phyloP scores from a whole-genome alignment of 2,329 filamentous ascomycete species.

The Pseudocercospora fijiensis region DNA sequence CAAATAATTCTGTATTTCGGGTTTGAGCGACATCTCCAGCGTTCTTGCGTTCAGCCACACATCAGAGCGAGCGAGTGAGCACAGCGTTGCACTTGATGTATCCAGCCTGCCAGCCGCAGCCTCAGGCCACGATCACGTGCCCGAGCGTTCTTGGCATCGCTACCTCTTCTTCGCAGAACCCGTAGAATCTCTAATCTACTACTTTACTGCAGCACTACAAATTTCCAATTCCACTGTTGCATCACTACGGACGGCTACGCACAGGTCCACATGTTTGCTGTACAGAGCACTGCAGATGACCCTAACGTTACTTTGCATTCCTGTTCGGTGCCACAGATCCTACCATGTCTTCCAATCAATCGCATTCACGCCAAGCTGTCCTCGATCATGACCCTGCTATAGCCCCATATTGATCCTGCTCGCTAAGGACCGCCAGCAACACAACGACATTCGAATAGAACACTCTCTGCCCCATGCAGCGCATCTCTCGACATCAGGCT shows the following conservation, averaged over 20 bases:
- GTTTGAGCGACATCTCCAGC: not conserved
- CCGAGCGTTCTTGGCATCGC: too few relatives aligned
- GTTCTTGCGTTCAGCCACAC: not conserved
- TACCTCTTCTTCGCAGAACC: too few relatives aligned
- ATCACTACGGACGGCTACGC: not conserved
- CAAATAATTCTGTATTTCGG: not conserved
- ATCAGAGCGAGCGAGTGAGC: not conserved
- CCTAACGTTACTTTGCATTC: not conserved
- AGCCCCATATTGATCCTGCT: not conserved
- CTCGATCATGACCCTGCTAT: not conserved
- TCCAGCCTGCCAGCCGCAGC: too few relatives aligned
- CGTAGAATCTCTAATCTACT: too few relatives aligned
- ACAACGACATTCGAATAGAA: too few relatives aligned
- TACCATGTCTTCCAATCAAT: not conserved
- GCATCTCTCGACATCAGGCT: too few relatives aligned
- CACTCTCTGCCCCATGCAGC: too few relatives aligned
- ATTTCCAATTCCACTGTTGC: not conserved
- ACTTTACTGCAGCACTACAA: not conserved
- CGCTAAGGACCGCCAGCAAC: not conserved
- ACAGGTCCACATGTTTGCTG: conserved; percentile 6
- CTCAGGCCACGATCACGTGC: too few relatives aligned
- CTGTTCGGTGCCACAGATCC: not conserved
- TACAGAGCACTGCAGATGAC: not conserved
- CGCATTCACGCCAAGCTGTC: not conserved
- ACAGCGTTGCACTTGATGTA: not conserved